phyloP scores from a whole-genome alignment of 2,329 filamentous ascomycete species.

The Tolypocladium album region DNA sequence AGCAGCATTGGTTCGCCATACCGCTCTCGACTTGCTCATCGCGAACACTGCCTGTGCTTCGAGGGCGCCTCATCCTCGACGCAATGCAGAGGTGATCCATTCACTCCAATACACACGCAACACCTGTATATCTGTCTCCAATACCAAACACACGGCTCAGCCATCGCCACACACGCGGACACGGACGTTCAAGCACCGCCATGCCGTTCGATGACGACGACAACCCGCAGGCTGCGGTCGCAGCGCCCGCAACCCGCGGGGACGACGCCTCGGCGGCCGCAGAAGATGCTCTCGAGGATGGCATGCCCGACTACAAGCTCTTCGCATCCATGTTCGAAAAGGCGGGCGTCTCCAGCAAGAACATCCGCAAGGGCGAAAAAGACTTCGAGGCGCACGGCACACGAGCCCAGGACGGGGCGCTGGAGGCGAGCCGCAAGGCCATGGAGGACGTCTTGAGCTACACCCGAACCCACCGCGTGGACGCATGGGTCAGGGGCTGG shows the following conservation, averaged over 20 bases:
- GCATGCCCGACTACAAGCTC: conserved; percentile 79
- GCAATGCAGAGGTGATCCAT: not conserved
- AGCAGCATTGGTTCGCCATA: not conserved
- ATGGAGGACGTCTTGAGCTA: conserved; percentile 82
- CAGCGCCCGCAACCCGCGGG: conserved; percentile 8
- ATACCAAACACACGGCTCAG: not conserved
- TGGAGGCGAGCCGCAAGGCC: conserved; percentile 72
- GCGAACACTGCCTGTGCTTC: not conserved
- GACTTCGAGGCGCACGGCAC: conserved; percentile 95
- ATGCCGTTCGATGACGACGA: conserved; percentile 37
- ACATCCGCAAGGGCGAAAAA: conserved; percentile 88
- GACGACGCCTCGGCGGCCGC: conserved; percentile 14
- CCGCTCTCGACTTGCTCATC: not conserved
- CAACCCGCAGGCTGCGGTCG: conserved; percentile 16
- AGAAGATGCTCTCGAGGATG: conserved; percentile 61
- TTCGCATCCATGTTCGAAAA: conserved; percentile 44
- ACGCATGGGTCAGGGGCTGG: conserved; percentile 56
- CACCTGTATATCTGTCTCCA: not conserved
- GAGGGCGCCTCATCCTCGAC: not conserved
- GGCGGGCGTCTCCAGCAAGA: conserved; percentile 40
- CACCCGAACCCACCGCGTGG: conserved; percentile 62
- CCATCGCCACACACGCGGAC: not conserved
- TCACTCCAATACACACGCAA: not conserved
- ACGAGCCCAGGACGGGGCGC: conserved; percentile 62
- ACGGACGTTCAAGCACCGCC: not conserved